A percentile compares a stretch with the other conserved stretches of the same genome.
Evolutionary conservation across 179 eudicot genomes (phyloP).

Genomic region (Vitellaria paradoxa): DNA sequence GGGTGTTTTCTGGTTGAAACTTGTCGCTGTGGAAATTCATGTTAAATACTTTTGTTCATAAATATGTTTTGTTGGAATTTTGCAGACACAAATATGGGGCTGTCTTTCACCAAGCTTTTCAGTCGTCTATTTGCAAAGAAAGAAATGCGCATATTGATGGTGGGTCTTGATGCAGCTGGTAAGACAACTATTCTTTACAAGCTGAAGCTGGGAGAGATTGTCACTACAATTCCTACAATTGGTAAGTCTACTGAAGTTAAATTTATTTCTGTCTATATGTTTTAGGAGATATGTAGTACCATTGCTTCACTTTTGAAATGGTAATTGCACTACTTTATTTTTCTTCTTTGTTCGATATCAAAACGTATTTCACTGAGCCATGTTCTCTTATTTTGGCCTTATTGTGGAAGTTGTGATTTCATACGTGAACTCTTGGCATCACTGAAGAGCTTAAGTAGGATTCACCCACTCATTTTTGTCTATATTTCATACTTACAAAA

Average conservation of each 20-base stretch:
- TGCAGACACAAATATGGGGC: constrained; percentile 34
- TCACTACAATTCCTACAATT: constrained; percentile 59
- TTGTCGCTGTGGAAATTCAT: neutral
- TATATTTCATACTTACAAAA: neutral
- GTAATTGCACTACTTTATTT: too few species aligned
- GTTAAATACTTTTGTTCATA: neutral
- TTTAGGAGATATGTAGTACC: neutral
- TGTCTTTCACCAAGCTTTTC: constrained; percentile 54
- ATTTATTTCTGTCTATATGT: neutral
- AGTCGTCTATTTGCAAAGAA: constrained; percentile 48
- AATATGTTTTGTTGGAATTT: neutral
- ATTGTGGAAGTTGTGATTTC: neutral
- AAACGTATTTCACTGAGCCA: too few species aligned
- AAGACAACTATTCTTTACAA: constrained; percentile 61
- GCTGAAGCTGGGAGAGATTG: constrained; percentile 64
- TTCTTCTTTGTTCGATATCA: too few species aligned
- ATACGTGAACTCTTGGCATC: neutral
- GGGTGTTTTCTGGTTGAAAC: neutral
- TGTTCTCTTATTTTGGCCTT: neutral
- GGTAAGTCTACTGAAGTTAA: constrained; percentile 22
- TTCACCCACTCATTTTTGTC: neutral
- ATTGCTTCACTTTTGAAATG: too few species aligned
- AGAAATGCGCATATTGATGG: constrained; percentile 59
- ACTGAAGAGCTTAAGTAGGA: neutral
- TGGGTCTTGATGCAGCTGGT: constrained; percentile 71